These are phyloP conservation scores for Melampsora larici-populina DNA, from an alignment of 1,284 basidiomycete genomes.

Conservation along the genomic window DNA sequence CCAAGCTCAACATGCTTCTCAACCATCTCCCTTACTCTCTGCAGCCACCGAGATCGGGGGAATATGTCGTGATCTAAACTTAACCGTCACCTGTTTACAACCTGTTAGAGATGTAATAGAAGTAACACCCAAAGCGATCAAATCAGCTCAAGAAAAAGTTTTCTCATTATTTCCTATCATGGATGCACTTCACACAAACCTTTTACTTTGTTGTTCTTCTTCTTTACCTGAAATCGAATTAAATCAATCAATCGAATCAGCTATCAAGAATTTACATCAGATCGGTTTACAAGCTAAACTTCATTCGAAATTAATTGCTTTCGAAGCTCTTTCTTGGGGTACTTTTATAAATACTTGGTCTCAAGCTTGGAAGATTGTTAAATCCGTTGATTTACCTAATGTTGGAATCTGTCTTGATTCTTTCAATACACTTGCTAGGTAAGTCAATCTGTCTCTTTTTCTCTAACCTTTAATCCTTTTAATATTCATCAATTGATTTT, in stretches of 20 bases:
- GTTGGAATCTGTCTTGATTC: slow-evolving; percentile 55
- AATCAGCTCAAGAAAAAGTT: slow-evolving; percentile 45
- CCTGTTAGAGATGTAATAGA: slow-evolving; percentile 53
- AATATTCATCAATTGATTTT: too few species aligned
- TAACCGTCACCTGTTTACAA: slow-evolving; percentile 53
- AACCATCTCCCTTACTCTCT: slow-evolving; percentile 33
- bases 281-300: slow-evolving; percentile 47
- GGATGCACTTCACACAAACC: slow-evolving; percentile 48
- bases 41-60: slow-evolving; percentile 51
- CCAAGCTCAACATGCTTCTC: neutral
- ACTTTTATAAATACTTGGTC: slow-evolving; percentile 51
- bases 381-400: slow-evolving; percentile 50
- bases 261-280: slow-evolving; percentile 2
- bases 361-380: slow-evolving; percentile 52
- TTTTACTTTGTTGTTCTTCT: slow-evolving; percentile 50
- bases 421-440: slow-evolving; percentile 55
- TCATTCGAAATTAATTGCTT: slow-evolving; percentile 49
- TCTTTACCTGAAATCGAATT: slow-evolving; percentile 48
- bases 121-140: slow-evolving; percentile 37
- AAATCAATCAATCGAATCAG: slow-evolving; percentile 33
- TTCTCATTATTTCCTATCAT: slow-evolving; percentile 48
- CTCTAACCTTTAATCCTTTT: too few species aligned
- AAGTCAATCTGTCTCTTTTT: slow-evolving; percentile 51
- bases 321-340: slow-evolving; percentile 50
- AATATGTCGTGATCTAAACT: slow-evolving; percentile 47